phyloP scores from a whole-genome alignment of 2,329 filamentous ascomycete species.

The Pseudogymnoascus sp. region DNA sequence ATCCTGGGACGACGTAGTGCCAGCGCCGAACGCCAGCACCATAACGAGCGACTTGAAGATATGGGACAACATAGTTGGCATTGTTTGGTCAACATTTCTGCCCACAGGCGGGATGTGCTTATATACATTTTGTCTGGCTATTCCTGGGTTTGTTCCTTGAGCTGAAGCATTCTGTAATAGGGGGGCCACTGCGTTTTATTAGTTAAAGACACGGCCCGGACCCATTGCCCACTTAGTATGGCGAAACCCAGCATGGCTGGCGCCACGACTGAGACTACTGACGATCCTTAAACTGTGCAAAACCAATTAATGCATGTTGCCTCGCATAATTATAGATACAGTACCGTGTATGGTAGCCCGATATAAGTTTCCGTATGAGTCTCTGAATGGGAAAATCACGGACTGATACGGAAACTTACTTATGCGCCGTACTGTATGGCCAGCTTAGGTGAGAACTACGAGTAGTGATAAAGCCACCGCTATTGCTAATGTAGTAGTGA shows the following conservation, averaged over 20 bases:
- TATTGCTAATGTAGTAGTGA: not conserved
- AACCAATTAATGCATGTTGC: not conserved
- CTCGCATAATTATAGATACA: not conserved
- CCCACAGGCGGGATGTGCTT: not conserved
- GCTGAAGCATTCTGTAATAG: not conserved
- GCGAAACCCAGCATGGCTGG: not conserved
- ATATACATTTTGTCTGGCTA: not conserved
- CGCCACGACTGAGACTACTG: not conserved
- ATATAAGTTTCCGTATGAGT: not conserved
- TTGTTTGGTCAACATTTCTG: not conserved
- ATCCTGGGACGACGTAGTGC: not conserved
- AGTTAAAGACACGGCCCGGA: not conserved
- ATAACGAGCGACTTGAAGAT: constrained; percentile 2
- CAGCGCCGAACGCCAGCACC: constrained; percentile 5
- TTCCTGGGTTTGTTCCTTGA: not conserved
- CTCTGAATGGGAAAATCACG: not conserved
- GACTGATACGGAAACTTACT: not conserved
- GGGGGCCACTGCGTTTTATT: not conserved
- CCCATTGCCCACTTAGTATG: not conserved
- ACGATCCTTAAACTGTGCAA: not conserved
- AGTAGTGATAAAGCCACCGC: not conserved
- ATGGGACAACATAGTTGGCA: not conserved
- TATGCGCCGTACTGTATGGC: not conserved
- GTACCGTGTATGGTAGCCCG: not conserved
- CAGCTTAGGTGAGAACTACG: not conserved